phyloP scores from a whole-genome alignment of 108 stramenopile genomes.

The Cyclotella cryptica region DNA sequence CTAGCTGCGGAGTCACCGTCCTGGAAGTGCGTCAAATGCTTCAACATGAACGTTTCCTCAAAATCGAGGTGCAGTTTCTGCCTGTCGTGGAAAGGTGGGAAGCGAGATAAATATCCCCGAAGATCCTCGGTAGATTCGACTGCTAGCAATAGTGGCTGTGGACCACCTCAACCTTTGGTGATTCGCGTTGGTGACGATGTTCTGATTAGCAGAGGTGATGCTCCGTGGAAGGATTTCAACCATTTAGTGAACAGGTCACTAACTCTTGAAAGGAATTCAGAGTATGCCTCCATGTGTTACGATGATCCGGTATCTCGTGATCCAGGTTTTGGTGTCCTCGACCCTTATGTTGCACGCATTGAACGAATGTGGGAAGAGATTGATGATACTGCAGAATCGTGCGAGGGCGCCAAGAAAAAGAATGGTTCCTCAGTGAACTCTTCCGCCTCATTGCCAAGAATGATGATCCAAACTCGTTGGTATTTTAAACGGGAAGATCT shows the following conservation, averaged over 20 bases:
- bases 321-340: conserved; percentile 49
- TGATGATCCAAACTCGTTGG: conserved; percentile 41
- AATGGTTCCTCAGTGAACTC: conserved; percentile 42
- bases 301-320: conserved; percentile 42
- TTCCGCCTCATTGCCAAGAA: conserved; percentile 20
- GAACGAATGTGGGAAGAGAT: conserved; percentile 72
- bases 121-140: not conserved
- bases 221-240: conserved; percentile 32
- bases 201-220: conserved; percentile 54
- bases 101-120: conserved; percentile 14
- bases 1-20: not conserved
- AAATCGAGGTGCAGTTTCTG: conserved; percentile 12
- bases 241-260: not conserved
- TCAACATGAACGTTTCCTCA: not conserved
- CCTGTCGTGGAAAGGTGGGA: conserved; percentile 10
- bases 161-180: conserved; percentile 21
- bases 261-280: not conserved
- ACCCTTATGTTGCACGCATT: conserved; percentile 65
- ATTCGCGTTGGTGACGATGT: conserved; percentile 65
- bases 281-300: conserved; percentile 19
- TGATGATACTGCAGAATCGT: conserved; percentile 8
- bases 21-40: conserved; percentile 13
- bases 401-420: conserved; percentile 22
- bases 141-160: conserved; percentile 23
- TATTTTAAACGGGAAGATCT: conserved; percentile 67